Evolutionary conservation across 2,329 filamentous ascomycete species (phyloP), one percentile per base, ranked within the genome.

Genomic region (Clarireedia hainanense): DNA sequence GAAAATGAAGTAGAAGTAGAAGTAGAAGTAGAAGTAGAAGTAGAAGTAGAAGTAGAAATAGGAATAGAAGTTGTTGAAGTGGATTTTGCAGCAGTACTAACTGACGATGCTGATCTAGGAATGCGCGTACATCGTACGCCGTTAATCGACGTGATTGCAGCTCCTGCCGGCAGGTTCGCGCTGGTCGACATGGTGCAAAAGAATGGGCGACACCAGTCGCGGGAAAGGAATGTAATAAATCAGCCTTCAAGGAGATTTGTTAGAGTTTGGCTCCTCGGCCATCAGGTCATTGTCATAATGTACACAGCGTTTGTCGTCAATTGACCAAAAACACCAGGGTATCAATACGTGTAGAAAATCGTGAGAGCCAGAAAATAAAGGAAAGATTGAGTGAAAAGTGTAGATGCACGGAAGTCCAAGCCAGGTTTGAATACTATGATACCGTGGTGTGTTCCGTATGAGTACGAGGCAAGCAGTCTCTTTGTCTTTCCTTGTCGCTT

Each of bases 61-160:
- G 2, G 14, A 40, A 14, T 15, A 14, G 37, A 17, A 40, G 47
- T 20, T 12, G 47, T 48, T 14, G 52, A 50, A 39, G 47, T 26
- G 14, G 43, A 47, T 46, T 42, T 37, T 55, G 43, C 12, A 34
- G 57, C 15, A 24, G 48, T 48, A 5, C 56, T 52, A 34, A 43
- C 26, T 36, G 61, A 49, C 17, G 57, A 20, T 36, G 37, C 30
- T 45, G 63, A 53, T 63, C 67, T 76, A 48, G 77, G 78, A 60
- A 80, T 71, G 58, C 75, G 78, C 63, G 79, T 81, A 71, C 80
- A 81, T 68, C 74, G 73, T 66, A 73, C 76, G 51, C 76, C 77
- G 56, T 73, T 68, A 54, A 80, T 71, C 49, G 68, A 75, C 54
- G 77, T 80, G 57, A 78, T 73, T 58, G 76, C 75, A 58, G 74